These are phyloP conservation scores for Cladorrhinum samala DNA, from an alignment of 495 filamentous ascomycete genomes.

Conservation along the genomic window DNA sequence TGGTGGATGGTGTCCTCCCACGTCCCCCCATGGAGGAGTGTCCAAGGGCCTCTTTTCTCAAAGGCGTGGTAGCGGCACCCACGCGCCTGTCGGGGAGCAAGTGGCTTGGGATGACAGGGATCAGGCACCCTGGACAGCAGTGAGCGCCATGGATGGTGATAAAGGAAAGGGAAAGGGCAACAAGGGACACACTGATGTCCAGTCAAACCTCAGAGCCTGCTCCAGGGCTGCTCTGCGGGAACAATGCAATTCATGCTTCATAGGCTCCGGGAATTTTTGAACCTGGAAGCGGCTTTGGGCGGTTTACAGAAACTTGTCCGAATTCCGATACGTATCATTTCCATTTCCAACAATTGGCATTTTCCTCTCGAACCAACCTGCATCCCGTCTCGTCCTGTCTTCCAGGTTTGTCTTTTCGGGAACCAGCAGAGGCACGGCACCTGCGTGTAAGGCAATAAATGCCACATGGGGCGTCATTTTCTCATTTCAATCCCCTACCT, in stretches of 20 bases:
- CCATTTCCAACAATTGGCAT: too few species aligned
- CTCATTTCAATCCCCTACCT: neutral
- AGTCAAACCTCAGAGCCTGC: neutral
- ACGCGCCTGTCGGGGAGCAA: neutral
- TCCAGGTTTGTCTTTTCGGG: too few species aligned
- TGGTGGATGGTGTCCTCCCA: slow-evolving; percentile 1
- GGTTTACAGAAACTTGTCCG: too few species aligned
- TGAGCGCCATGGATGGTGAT: neutral
- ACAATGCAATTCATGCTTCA: neutral
- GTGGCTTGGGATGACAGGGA: slow-evolving; percentile 5
- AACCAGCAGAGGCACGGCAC: too few species aligned
- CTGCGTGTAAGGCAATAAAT: neutral
- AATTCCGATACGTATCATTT: too few species aligned
- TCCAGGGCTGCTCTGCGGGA: neutral
- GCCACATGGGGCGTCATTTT: neutral
- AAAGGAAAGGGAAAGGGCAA: neutral
- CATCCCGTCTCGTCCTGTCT: too few species aligned
- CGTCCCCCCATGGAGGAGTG: too few species aligned
- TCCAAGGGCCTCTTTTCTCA: neutral
- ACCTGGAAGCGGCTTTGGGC: neutral
- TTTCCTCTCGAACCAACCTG: too few species aligned
- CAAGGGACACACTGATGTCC: slow-evolving; percentile 5
- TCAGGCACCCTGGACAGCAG: neutral
- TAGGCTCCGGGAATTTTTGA: neutral
- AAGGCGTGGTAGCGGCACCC: slow-evolving; percentile 4